These are phyloP conservation scores for Nemophila menziesii DNA, from an alignment of 257 asterid genomes.

Conservation along the genomic window DNA sequence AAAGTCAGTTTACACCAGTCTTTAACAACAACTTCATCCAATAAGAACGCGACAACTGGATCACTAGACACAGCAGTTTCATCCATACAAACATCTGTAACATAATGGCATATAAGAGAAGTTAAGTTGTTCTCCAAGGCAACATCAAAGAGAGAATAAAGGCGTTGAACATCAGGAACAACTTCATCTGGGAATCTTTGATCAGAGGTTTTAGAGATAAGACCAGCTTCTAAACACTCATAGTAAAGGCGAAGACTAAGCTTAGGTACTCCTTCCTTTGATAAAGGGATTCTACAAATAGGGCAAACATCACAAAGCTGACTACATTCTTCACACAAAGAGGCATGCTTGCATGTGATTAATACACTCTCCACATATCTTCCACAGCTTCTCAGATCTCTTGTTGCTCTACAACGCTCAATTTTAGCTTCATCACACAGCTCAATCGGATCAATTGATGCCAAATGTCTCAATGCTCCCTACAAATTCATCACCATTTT, in stretches of 20 bases:
- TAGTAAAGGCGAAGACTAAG: constrained; percentile 74
- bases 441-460: constrained; percentile 73
- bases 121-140: constrained; percentile 82
- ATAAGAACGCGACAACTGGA: constrained; percentile 79
- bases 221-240: constrained; percentile 82
- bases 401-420: constrained; percentile 85
- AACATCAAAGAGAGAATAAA: constrained; percentile 72
- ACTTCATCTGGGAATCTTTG: constrained; percentile 63
- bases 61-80: constrained; percentile 96
- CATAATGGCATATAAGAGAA: constrained; percentile 84
- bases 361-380: constrained; percentile 64
- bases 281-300: constrained; percentile 58
- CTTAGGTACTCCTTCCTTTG: constrained; percentile 42
- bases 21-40: constrained; percentile 92
- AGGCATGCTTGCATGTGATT: constrained; percentile 74
- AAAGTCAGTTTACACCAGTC: constrained; percentile 91
- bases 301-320: constrained; percentile 92
- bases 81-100: constrained; percentile 94
- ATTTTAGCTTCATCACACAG: constrained; percentile 89
- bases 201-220: constrained; percentile 67
- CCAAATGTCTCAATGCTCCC: constrained; percentile 68
- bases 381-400: constrained; percentile 92
- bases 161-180: constrained; percentile 65
- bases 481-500: constrained; percentile 21
- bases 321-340: constrained; percentile 89